phyloP scores from a whole-genome alignment of 305 asterid species.

The Fraxinus sp. region DNA sequence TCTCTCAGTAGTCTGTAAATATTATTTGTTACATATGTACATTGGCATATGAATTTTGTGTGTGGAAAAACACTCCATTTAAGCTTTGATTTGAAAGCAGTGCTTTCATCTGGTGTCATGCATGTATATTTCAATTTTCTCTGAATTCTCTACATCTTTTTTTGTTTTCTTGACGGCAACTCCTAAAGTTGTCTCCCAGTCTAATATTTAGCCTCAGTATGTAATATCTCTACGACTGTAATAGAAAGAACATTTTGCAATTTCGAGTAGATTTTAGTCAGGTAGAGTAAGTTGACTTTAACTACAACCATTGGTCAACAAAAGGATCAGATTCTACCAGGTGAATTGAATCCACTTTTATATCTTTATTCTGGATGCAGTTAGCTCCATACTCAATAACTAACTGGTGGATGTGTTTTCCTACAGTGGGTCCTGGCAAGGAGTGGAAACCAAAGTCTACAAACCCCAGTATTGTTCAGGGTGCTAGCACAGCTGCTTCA shows the following conservation, averaged over 20 bases:
- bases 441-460: slow-evolving; percentile 92
- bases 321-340: neutral
- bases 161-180: neutral
- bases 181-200: slow-evolving; percentile 5
- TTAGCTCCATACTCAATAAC: neutral
- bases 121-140: neutral
- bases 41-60: neutral
- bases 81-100: neutral
- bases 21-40: neutral
- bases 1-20: neutral
- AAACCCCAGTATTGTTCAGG: slow-evolving; percentile 44
- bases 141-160: neutral
- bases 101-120: neutral
- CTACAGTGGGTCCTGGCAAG: slow-evolving; percentile 60
- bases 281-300: neutral
- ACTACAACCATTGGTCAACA: neutral
- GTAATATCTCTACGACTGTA: neutral
- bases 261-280: slow-evolving; percentile 8
- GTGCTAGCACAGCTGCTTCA: slow-evolving; percentile 38
- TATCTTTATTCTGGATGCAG: neutral
- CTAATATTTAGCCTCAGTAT: slow-evolving; percentile 14
- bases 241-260: neutral
- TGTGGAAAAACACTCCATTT: neutral
- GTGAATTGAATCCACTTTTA: neutral
- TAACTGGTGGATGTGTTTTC: slow-evolving; percentile 18